phyloP scores from a whole-genome alignment of 2,329 filamentous ascomycete genomes.

The Arthrinium phaeospermum region DNA sequence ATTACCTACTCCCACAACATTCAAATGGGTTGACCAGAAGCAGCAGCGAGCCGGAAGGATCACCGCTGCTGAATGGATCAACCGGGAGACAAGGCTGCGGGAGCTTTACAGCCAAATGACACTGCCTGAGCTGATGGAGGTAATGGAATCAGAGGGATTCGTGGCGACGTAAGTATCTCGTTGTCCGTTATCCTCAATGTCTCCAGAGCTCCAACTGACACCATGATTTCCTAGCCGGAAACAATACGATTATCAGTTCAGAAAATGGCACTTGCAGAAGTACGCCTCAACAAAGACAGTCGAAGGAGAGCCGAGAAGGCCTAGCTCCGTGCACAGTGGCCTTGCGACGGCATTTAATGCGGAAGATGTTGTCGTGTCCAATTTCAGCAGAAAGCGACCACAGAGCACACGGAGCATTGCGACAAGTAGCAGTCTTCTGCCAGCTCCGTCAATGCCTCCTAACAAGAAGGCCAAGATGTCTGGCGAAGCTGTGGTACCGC shows the following conservation, averaged over 20 bases:
- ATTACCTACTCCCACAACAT: no score
- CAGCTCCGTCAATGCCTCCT: not conserved
- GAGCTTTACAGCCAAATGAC: no score
- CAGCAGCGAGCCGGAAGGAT: no score
- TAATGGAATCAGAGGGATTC: no score
- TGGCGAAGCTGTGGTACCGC: not conserved
- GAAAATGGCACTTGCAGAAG: not conserved
- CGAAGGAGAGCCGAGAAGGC: not conserved
- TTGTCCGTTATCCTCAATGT: fast-evolving
- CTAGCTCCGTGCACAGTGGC: not conserved
- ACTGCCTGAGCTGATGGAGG: no score
- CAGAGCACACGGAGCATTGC: not conserved
- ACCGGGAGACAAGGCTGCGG: no score
- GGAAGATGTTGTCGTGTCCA: not conserved
- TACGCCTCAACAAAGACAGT: not conserved
- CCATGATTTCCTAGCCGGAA: not conserved
- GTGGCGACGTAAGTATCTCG: not conserved
- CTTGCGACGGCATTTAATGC: not conserved
- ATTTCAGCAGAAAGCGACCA: not conserved
- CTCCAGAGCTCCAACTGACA: not conserved
- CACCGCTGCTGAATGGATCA: no score
- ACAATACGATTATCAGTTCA: not conserved
- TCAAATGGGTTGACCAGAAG: no score
- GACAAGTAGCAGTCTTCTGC: not conserved
- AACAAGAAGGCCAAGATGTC: not conserved